Conservation (phyloP, 495 filamentous ascomycete species). For the Xylaria scruposa region DNA sequence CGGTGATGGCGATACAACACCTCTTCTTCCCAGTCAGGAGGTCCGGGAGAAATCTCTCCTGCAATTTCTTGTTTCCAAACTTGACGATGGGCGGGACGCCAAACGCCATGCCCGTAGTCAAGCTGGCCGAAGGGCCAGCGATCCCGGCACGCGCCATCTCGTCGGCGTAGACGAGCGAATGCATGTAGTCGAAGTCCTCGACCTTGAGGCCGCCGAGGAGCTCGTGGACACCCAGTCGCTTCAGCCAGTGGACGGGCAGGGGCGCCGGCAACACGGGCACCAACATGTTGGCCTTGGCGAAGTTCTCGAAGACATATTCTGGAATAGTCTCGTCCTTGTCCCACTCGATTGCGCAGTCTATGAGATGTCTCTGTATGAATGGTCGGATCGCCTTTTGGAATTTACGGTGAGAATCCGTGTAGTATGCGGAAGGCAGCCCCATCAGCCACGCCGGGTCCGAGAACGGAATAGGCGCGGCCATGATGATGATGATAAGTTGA, state of each 20-base stretch:
- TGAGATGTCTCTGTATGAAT: conserved; percentile 66
- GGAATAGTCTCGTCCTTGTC: conserved; percentile 68
- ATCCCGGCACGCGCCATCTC: conserved; percentile 72
- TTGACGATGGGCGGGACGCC: conserved; percentile 74
- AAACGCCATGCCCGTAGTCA: conserved; percentile 75
- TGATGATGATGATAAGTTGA: not conserved
- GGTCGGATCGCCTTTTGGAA: conserved; percentile 73
- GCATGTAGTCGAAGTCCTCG: conserved; percentile 77
- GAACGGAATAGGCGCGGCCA: conserved; percentile 61
- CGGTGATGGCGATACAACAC: conserved; percentile 78
- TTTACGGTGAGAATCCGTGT: conserved; percentile 61
- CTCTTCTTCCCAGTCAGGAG: conserved; percentile 70
- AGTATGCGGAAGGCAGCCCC: conserved; percentile 74
- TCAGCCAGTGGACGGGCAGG: conserved; percentile 70
- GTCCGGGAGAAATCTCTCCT: conserved; percentile 70
- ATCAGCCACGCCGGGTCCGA: conserved; percentile 75
- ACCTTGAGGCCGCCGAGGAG: conserved; percentile 71
- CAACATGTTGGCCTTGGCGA: conserved; percentile 68
- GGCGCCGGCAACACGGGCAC: conserved; percentile 70
- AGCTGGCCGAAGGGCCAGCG: conserved; percentile 61
- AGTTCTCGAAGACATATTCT: conserved; percentile 64
- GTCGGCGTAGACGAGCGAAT: conserved; percentile 71
- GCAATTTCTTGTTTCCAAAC: conserved; percentile 64
- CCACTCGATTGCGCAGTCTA: conserved; percentile 69
- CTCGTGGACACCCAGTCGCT: conserved; percentile 66